These are phyloP conservation scores for Hymenotorrendiella dingleyae DNA, from an alignment of 2,329 filamentous ascomycete genomes.

Conservation along the genomic window DNA sequence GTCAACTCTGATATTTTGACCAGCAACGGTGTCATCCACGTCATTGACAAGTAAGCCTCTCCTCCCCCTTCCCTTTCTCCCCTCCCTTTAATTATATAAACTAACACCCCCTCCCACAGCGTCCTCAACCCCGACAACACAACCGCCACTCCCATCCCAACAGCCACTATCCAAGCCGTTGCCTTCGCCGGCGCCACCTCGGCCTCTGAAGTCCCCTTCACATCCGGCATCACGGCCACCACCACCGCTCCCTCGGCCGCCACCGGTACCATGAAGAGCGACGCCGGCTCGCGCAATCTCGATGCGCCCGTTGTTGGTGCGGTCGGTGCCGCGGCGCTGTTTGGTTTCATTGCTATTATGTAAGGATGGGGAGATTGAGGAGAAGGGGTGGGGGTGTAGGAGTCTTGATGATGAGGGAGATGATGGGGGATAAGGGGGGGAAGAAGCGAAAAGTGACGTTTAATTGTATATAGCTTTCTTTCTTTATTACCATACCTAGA, in stretches of 20 bases:
- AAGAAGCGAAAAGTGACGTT: no score
- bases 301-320: constrained; percentile 1
- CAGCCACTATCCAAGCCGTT: constrained; percentile 7
- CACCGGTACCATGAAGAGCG: constrained; percentile 8
- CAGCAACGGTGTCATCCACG: constrained; percentile 29
- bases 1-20: constrained; percentile 30
- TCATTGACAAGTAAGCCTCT: constrained; percentile 29
- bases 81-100: background rate
- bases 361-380: background rate
- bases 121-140: constrained; percentile 15
- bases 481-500: no score
- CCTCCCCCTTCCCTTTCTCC: background rate
- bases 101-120: background rate
- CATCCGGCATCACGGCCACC: constrained; percentile 7
- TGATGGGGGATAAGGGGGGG: no score
- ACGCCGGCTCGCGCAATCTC: background rate
- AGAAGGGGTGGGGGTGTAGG: background rate
- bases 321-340: constrained; percentile 6
- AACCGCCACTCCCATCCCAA: constrained; percentile 8
- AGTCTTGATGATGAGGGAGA: background rate
- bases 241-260: constrained; percentile 13
- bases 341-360: constrained; percentile 4
- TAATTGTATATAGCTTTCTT: no score
- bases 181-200: constrained; percentile 6
- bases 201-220: constrained; percentile 8